These are phyloP conservation scores for Fusarium piperis DNA, from an alignment of 2,329 filamentous ascomycete species.

Conservation along the genomic window DNA sequence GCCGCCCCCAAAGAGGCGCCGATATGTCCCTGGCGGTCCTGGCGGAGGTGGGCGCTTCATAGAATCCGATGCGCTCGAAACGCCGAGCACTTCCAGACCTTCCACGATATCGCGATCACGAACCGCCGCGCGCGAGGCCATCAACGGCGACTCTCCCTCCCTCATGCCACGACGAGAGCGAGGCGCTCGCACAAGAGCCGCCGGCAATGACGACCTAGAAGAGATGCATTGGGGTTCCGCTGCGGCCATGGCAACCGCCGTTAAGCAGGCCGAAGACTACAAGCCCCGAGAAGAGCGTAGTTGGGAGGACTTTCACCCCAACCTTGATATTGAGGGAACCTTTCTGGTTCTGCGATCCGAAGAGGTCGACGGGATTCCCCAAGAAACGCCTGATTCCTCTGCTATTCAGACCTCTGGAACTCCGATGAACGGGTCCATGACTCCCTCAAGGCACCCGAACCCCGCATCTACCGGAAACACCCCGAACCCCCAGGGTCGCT, in stretches of 20 bases:
- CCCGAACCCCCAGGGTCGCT: conserved; percentile 50
- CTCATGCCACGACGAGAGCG: conserved; percentile 65
- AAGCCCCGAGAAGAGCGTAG: conserved; percentile 96
- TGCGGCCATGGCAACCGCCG: conserved; percentile 87
- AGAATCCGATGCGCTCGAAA: conserved; percentile 74
- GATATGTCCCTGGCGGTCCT: conserved; percentile 87
- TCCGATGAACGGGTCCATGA: conserved; percentile 53
- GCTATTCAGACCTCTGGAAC: conserved; percentile 42
- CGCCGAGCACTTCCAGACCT: conserved; percentile 53
- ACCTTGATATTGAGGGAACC: conserved; percentile 86
- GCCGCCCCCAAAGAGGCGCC: conserved; percentile 74
- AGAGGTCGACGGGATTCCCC: conserved; percentile 80
- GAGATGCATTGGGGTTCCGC: conserved; percentile 83
- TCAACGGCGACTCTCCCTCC: conserved; percentile 49
- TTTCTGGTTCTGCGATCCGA: conserved; percentile 84
- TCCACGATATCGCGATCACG: conserved; percentile 63
- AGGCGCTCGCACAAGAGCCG: conserved; percentile 63
- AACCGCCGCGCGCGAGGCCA: conserved; percentile 58
- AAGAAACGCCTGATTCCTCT: conserved; percentile 51
- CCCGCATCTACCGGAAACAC: conserved; percentile 55
- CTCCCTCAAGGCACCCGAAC: conserved; percentile 58
- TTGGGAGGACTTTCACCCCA: conserved; percentile 97
- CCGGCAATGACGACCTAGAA: conserved; percentile 63
- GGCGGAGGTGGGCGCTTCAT: conserved; percentile 87
- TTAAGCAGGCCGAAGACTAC: conserved; percentile 93